A percentile compares a stretch with the other conserved stretches of the same genome.
phyloP scores from a whole-genome alignment of 345 rosid species.

The Moricandia arvensis region DNA sequence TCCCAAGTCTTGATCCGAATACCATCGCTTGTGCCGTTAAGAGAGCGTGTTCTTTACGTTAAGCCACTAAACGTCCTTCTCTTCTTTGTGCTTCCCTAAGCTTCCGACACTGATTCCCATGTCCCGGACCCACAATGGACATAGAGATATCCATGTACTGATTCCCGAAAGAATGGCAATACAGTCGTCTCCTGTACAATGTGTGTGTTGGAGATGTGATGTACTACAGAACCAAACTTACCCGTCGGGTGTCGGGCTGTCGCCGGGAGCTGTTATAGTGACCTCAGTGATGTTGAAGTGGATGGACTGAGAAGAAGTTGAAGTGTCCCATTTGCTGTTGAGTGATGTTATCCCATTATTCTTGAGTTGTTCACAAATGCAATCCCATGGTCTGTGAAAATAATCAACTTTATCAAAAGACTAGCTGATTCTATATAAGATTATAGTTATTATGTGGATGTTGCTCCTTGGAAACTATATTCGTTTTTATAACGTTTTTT shows the following conservation, averaged over 20 bases:
- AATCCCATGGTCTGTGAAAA: neutral
- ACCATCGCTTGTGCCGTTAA: neutral
- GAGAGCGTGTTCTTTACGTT: neutral
- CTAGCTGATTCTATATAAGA: neutral
- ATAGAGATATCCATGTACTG: neutral
- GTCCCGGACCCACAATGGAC: neutral
- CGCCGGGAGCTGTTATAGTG: neutral
- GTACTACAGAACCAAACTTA: neutral
- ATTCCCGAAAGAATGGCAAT: neutral
- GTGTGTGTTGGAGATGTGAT: neutral
- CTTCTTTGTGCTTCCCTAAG: neutral
- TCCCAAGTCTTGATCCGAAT: slow-evolving; percentile 1
- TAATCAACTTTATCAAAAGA: neutral
- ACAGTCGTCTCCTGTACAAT: neutral
- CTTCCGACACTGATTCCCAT: neutral
- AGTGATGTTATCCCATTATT: no score
- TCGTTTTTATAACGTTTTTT: no score
- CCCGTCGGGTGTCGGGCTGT: neutral
- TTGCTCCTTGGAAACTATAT: neutral
- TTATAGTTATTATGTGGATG: neutral
- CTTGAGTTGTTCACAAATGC: no score
- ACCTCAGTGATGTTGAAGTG: neutral
- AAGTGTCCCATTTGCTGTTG: no score
- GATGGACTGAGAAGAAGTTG: neutral
- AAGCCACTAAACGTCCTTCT: neutral